phyloP scores from a whole-genome alignment of 139 green algal genomes.

The Coccomyxa sp. region DNA sequence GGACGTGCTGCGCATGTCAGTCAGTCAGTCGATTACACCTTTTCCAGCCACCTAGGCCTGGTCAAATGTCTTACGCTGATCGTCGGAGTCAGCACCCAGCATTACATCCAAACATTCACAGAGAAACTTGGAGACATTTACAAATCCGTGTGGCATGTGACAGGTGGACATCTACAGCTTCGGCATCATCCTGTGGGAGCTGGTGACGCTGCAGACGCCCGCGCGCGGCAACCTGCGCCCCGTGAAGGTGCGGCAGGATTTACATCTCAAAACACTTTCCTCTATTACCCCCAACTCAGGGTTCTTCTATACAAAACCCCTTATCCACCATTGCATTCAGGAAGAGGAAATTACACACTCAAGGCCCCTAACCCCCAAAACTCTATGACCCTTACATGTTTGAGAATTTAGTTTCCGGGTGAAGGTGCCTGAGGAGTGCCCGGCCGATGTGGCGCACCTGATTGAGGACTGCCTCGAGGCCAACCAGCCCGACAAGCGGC shows the following conservation, averaged over 20 bases:
- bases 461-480: constrained; percentile 12
- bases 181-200: constrained; percentile 23
- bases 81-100: neutral
- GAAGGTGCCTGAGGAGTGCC: constrained; percentile 22
- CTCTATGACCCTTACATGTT: too few relatives aligned
- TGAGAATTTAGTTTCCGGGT: too few relatives aligned
- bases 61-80: too few relatives aligned
- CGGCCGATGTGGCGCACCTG: constrained; percentile 11
- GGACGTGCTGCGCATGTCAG: neutral
- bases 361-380: too few relatives aligned
- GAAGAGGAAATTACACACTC: too few relatives aligned
- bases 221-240: constrained; percentile 13
- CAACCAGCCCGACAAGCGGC: neutral
- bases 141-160: neutral
- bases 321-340: too few relatives aligned
- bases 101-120: too few relatives aligned
- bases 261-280: too few relatives aligned
- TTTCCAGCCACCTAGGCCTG: too few relatives aligned
- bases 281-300: too few relatives aligned
- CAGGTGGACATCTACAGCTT: constrained; percentile 24
- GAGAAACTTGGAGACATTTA: neutral
- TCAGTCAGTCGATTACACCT: neutral
- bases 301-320: too few relatives aligned
- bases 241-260: constrained; percentile 16
- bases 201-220: constrained; percentile 12